phyloP scores from a whole-genome alignment of 306 rosid genomes.

The Dalbergia cultrata region DNA sequence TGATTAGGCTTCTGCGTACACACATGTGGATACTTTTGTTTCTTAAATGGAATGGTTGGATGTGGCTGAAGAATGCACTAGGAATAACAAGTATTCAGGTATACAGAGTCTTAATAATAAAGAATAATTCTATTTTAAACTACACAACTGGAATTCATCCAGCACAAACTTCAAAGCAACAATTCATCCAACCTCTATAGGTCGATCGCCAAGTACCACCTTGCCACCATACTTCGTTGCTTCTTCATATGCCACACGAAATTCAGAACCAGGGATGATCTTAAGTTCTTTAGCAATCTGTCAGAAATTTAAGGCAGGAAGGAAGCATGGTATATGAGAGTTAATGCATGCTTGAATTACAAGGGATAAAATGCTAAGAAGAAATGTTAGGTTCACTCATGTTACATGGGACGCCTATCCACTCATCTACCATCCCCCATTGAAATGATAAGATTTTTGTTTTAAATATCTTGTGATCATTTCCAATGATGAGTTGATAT shows the following conservation, averaged over 20 bases:
- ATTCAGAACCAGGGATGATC: slow-evolving; percentile 48
- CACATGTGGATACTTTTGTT: background rate
- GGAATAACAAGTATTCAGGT: too few species aligned
- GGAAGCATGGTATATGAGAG: too few species aligned
- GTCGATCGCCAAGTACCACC: slow-evolving; percentile 76
- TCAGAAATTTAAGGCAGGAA: slow-evolving; percentile 8
- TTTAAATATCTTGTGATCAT: too few species aligned
- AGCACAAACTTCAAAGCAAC: background rate
- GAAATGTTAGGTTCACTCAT: too few species aligned
- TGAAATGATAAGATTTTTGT: too few species aligned
- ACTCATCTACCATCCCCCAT: too few species aligned
- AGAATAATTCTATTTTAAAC: background rate
- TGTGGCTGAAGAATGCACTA: background rate
- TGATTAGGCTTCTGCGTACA: background rate
- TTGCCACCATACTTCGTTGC: slow-evolving; percentile 73
- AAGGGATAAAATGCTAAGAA: too few species aligned
- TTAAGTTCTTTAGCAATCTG: slow-evolving; percentile 32
- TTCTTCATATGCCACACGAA: slow-evolving; percentile 72
- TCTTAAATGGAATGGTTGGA: background rate
- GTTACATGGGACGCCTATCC: too few species aligned
- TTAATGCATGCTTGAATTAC: background rate
- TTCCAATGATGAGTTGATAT: too few species aligned
- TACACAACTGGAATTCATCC: background rate
- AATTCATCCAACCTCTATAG: slow-evolving; percentile 55
- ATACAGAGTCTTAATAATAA: background rate